Evolutionary conservation across 768 basidiomycete genomes (phyloP).

Genomic region (Lactifluus subvellereus): DNA sequence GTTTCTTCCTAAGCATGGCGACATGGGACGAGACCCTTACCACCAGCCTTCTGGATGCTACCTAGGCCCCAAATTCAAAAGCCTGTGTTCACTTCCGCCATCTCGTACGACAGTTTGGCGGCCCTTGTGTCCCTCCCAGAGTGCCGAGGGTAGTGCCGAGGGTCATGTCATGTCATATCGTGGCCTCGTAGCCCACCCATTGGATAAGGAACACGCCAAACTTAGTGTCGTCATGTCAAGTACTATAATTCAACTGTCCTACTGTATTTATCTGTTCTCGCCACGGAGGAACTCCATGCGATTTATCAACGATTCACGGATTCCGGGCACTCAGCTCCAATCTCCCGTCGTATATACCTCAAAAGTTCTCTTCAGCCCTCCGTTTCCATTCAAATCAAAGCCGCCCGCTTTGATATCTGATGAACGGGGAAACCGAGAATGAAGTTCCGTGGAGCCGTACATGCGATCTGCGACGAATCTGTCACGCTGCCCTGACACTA

Average conservation of each 20-base stretch:
- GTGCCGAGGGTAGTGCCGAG: no score
- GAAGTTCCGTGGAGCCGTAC: constrained; percentile 30
- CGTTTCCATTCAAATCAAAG: constrained; percentile 35
- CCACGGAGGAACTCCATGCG: constrained; percentile 34
- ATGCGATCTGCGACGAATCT: constrained; percentile 36
- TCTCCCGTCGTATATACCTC: constrained; percentile 29
- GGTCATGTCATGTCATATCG: no score
- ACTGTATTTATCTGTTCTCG: constrained; percentile 32
- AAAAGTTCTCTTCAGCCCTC: constrained; percentile 32
- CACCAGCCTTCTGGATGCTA: constrained; percentile 10
- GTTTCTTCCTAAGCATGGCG: no score
- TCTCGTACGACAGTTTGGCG: constrained; percentile 26
- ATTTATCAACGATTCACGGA: constrained; percentile 29
- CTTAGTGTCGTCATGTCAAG: constrained; percentile 23
- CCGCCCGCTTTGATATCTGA: constrained; percentile 29
- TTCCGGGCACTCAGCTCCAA: constrained; percentile 26
- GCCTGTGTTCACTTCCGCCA: constrained; percentile 27
- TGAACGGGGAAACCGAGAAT: constrained; percentile 22
- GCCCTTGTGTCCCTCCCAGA: constrained; percentile 27
- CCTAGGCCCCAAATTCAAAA: constrained; percentile 26
- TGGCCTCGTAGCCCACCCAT: no score
- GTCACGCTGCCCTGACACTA: constrained; percentile 34
- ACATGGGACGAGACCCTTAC: not conserved
- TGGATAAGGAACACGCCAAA: not conserved
- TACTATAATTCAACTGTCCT: constrained; percentile 27